Evolutionary conservation across 2,329 filamentous ascomycete genomes (phyloP).

Genomic region (Sphaerulina musiva): DNA sequence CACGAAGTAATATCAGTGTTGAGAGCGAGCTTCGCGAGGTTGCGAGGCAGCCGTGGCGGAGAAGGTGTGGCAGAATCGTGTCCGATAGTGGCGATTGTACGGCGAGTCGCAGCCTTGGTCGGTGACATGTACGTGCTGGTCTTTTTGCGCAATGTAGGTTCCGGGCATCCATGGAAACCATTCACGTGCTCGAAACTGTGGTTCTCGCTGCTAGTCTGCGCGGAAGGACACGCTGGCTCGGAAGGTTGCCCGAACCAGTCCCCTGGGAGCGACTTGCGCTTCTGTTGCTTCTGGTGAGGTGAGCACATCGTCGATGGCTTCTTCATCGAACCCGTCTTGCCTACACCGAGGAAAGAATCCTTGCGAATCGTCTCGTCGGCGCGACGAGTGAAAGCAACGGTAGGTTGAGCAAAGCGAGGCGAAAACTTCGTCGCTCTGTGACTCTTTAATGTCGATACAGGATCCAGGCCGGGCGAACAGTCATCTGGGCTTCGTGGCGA

Average conservation of each 20-base stretch:
- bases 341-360: constrained; percentile 11
- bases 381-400: constrained; percentile 24
- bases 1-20: constrained; percentile 2
- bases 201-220: not conserved
- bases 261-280: constrained; percentile 27
- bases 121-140: constrained; percentile 31
- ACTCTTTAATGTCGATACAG: not conserved
- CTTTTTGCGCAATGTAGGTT: constrained; percentile 24
- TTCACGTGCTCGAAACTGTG: not conserved
- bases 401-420: constrained; percentile 31
- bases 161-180: not conserved
- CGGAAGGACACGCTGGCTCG: not conserved
- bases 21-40: constrained; percentile 8
- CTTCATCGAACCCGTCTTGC: constrained; percentile 13
- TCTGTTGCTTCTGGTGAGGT: constrained; percentile 20
- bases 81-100: constrained; percentile 24
- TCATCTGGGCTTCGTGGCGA: not conserved
- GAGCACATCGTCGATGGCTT: constrained; percentile 18
- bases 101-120: constrained; percentile 27
- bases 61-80: constrained; percentile 10
- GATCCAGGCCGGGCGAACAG: not conserved
- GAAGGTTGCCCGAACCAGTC: constrained; percentile 21
- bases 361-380: constrained; percentile 24
- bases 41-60: constrained; percentile 14
- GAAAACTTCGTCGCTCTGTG: not conserved